Base-by-base conservation (phyloP, 176 grass and related monocot species). In the Poa pratensis region DNA sequence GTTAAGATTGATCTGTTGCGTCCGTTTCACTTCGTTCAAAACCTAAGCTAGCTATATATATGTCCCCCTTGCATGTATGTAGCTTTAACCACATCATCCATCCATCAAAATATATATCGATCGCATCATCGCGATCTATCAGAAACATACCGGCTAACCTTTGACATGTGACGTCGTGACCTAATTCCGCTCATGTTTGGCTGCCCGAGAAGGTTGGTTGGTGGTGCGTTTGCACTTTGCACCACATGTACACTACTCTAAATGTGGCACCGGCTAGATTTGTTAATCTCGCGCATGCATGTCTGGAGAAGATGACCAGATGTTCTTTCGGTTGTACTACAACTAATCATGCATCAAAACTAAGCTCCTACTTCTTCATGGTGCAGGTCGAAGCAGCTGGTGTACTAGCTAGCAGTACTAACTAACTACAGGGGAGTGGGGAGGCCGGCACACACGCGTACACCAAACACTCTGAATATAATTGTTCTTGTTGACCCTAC, bases 21-120 rank as follows among this genome's bases (percentile, higher is more conserved):
- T 92, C 76, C 30, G n/a, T 76, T 68, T 51, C 79, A 92, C 90
- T 92, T 92, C 80, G 79, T 83, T 86, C 77, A 89, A 89, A 83
- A 42, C 73, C 34, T 26, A 89, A 92, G 83, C 74, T 57, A 92
- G 83, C 79, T 57, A 87, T 32, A 72, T 49, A 87, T 19, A 52
- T 67, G 73, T 64, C 61, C 4, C 74, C 82, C 78, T 68, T 43
- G 6, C 68, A 87, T 57, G 75, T 65, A 30, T 84, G 37, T 75
- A 51, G 48, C 73, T 75, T 75, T 19, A 20, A 54, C 86, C 46
- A 88, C 67, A 85, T 83, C 76, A 62, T 67, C 39, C 28, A 24
- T 90, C 75, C 3, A 58, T 80, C 48, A 6, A 85, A 61, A 81
- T 19, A 73, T 19, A 73, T 75, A 52, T 75, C 7, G 4, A 51